Conservation (phyloP, 2,329 filamentous ascomycete species). For the Knoxdaviesia capensis region DNA sequence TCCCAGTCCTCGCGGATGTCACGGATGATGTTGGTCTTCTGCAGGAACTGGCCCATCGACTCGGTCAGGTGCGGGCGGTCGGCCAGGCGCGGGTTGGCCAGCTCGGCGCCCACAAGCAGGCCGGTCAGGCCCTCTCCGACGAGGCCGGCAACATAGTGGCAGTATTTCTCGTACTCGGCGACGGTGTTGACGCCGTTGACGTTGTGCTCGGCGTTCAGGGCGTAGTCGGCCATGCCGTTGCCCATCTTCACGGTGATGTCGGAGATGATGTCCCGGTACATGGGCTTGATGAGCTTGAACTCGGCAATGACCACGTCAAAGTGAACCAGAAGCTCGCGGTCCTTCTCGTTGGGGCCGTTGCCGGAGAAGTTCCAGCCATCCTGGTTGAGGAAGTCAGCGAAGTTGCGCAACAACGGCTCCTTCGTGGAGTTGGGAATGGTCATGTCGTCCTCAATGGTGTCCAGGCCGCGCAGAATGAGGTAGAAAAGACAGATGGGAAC, state of each 20-base stretch:
- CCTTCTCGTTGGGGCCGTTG: conserved; percentile 83
- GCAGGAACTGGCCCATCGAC: conserved; percentile 92
- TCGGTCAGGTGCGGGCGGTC: conserved; percentile 66
- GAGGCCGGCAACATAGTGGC: conserved; percentile 95
- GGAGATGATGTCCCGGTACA: conserved; percentile 70
- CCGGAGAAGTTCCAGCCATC: conserved; percentile 83
- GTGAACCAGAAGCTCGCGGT: conserved; percentile 75
- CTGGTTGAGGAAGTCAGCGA: conserved; percentile 56
- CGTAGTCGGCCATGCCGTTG: conserved; percentile 96
- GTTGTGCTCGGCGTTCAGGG: conserved; percentile 62
- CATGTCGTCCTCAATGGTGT: conserved; percentile 99
- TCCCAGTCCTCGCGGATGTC: conserved; percentile 80
- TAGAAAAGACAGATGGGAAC: conserved; percentile 86
- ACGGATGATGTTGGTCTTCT: conserved; percentile 97
- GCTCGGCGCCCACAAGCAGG: conserved; percentile 69
- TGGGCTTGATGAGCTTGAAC: conserved; percentile 70
- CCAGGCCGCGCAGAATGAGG: conserved; percentile 72
- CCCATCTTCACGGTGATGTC: conserved; percentile 93
- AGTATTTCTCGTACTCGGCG: conserved; percentile 88
- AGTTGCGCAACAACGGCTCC: conserved; percentile 67
- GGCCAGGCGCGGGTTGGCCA: conserved; percentile 70
- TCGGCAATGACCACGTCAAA: conserved; percentile 76
- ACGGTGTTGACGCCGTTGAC: conserved; percentile 63
- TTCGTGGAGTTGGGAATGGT: conserved; percentile 66
- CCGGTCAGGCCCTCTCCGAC: conserved; percentile 86